Base-by-base conservation (phyloP, 306 rosid genomes). In the Pachyrhizus erosus region DNA sequence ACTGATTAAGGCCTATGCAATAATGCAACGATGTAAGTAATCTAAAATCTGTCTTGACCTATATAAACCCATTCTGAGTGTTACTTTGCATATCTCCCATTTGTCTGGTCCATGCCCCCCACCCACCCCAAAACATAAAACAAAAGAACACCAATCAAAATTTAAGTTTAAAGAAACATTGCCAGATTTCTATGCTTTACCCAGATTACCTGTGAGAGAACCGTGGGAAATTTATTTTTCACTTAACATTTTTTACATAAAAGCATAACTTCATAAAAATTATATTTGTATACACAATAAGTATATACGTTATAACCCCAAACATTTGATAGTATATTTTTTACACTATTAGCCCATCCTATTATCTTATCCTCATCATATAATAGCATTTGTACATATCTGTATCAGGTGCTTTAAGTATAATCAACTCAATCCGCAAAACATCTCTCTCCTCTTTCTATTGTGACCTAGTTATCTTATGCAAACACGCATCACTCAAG, bases 401-500 rank as follows among this genome's bases (percentile, higher is more conserved):
- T 48, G 7, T 57, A 57, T 60, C 18, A 18, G 51, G 51, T 42
- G 23, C 43, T 79, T 70, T 27, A 70, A 26, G 39, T 27, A 57
- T 7, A 54, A 52, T 2, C 29, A 60, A 20, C 76, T 42, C 14
- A 54, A 68, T 57, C 46, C 46, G 58, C 54, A 29, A 7, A 51
- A 12, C 84, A 84, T 51, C 34, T 40, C 3, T 62, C 61, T 52
- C 51, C 29, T 72, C 45, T 71, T 40, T 42, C 57, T 42, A 40
- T 27, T 11, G 10, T 45, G 42, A 58, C 54, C 76, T 7, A 67
- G 5, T 70, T 70, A 17, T 70, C 73, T 51, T 40, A 54, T 4
- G 31, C 34, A 68, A 73, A 43, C 42, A 65, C n/a, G 52, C 65
- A 37, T 1, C 65, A 45, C 60, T 9, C 62, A 21, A 10, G 61